Percentiles rank a stretch among this genome's conserved stretches.
These are phyloP conservation scores for Globisporangium polare DNA, from an alignment of 352 stramenopile genomes.

Conservation along the genomic window DNA sequence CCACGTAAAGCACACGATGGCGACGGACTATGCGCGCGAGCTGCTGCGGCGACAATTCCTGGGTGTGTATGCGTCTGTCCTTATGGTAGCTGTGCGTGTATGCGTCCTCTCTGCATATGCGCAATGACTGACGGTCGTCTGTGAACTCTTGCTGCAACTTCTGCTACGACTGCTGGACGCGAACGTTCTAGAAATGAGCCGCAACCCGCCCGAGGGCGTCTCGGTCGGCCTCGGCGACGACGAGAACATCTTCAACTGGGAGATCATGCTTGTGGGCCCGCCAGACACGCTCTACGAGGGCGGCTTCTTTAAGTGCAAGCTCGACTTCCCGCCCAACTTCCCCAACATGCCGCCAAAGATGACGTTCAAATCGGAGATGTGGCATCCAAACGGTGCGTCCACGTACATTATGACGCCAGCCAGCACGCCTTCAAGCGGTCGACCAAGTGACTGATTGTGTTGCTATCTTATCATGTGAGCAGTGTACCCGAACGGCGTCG, in stretches of 20 bases:
- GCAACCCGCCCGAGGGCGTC: constrained; percentile 98
- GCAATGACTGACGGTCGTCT: background rate
- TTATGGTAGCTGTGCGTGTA: background rate
- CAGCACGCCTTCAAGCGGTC: background rate
- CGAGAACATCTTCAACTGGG: constrained; percentile 99
- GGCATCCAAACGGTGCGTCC: constrained; percentile 96
- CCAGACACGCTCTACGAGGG: constrained; percentile 94
- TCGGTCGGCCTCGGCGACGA: constrained; percentile 97
- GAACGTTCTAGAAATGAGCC: constrained; percentile 91
- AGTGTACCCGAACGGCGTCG: constrained; percentile 97
- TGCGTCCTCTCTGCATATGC: background rate
- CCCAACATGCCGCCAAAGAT: constrained; percentile 99
- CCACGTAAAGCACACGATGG: constrained; percentile 17
- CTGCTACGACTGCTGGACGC: background rate
- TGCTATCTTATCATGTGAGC: background rate
- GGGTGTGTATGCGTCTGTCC: constrained; percentile 28
- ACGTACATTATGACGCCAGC: background rate
- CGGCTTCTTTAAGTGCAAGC: constrained; percentile 97
- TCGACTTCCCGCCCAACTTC: constrained; percentile 98
- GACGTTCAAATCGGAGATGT: constrained; percentile 99
- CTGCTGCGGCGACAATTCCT: constrained; percentile 80
- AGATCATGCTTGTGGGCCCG: constrained; percentile 97
- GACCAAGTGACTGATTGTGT: background rate
- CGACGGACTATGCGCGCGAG: constrained; percentile 75
- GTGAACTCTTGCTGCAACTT: background rate